Evolutionary conservation across 306 rosid genomes (phyloP).

Genomic region (Medicago arabica): DNA sequence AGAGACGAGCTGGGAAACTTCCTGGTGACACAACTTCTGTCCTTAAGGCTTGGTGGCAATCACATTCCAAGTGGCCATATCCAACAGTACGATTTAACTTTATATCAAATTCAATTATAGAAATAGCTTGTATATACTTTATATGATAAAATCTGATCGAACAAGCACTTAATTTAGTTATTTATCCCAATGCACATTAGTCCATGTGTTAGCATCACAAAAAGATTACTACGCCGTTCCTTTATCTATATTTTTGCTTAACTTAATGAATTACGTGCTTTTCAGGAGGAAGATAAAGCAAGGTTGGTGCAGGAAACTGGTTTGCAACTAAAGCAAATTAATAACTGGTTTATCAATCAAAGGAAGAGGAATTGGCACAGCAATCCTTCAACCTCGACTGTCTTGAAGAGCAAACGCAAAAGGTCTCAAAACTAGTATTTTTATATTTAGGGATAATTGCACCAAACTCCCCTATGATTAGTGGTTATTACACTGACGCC

Average conservation of each 20-base stretch:
- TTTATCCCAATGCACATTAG: neutral
- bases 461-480: neutral
- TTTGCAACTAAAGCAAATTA: conserved; percentile 87
- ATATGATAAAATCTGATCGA: neutral
- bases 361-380: conserved; percentile 96
- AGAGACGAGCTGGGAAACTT: conserved; percentile 96
- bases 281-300: conserved; percentile 91
- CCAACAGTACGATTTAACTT: conserved; percentile 71
- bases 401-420: conserved; percentile 89
- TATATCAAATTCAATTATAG: neutral
- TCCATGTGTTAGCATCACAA: neutral
- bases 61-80: conserved; percentile 96
- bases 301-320: conserved; percentile 93
- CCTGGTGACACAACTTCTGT: conserved; percentile 96
- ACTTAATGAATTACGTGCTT: conserved; percentile 6
- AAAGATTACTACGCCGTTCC: neutral
- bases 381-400: conserved; percentile 83
- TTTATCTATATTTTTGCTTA: neutral
- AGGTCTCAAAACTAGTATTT: conserved; percentile 51
- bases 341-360: conserved; percentile 96
- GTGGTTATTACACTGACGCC: neutral
- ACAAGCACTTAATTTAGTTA: neutral
- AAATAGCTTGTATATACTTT: neutral
- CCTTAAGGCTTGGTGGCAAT: conserved; percentile 92
- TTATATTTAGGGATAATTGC: neutral